phyloP scores from a whole-genome alignment of 805 yeast genomes.

The Vanderwaltozyma tropicalis region DNA sequence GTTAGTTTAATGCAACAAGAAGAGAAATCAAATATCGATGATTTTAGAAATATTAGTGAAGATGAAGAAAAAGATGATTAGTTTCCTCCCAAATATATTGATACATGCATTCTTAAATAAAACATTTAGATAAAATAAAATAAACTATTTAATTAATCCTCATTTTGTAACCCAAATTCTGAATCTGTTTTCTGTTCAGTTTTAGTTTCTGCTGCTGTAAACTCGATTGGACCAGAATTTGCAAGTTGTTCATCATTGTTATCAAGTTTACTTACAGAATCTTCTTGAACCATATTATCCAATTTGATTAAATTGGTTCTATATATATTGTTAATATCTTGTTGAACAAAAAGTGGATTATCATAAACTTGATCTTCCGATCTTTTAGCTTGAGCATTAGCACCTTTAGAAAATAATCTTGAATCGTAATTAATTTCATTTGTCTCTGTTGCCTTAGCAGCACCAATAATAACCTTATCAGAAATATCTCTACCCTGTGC shows the following conservation, averaged over 20 bases:
- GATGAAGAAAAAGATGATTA: slow-evolving; percentile 10
- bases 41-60: slow-evolving; percentile 9
- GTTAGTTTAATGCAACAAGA: slow-evolving; percentile 10
- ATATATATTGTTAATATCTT: slow-evolving; percentile 41
- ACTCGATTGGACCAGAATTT: slow-evolving; percentile 37
- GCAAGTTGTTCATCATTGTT: slow-evolving; percentile 2
- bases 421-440: slow-evolving; percentile 47
- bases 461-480: slow-evolving; percentile 44
- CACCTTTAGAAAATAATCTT: slow-evolving; percentile 41
- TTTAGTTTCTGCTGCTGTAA: slow-evolving; percentile 29
- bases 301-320: slow-evolving; percentile 29
- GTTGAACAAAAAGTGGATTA: slow-evolving; percentile 46
- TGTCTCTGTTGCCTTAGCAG: slow-evolving; percentile 31
- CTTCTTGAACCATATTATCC: slow-evolving; percentile 12
- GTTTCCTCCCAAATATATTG: background rate
- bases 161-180: background rate
- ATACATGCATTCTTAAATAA: slow-evolving; percentile 3
- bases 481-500: slow-evolving; percentile 43
- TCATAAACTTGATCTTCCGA: slow-evolving; percentile 47
- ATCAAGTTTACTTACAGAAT: slow-evolving; percentile 4
- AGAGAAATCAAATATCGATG: slow-evolving; percentile 3
- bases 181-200: background rate
- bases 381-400: slow-evolving; percentile 26
- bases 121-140: background rate
- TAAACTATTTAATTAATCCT: background rate